Conservation (phyloP, 1,284 basidiomycete species). For the Mycena sp. region DNA sequence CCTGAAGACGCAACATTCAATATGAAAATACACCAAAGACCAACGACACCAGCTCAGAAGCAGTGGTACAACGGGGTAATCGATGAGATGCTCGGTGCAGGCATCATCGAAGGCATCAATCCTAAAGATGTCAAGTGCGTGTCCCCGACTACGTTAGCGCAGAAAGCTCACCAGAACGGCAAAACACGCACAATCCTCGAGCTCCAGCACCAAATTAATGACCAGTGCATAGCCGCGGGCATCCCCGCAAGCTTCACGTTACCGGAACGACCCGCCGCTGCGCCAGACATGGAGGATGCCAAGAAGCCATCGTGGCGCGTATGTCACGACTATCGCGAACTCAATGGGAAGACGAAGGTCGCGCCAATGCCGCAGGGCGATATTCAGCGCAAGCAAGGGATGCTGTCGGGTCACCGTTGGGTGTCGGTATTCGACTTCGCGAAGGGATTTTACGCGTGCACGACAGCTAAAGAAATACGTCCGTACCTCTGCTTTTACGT, state of each 20-base stretch:
- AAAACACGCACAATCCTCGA: too few species aligned
- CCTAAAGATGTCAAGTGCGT: conserved; percentile 3
- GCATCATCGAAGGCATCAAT: neutral
- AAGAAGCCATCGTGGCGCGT: conserved; percentile 34
- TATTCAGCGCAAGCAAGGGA: conserved; percentile 45
- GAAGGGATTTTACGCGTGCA: conserved; percentile 43
- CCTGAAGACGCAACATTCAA: conserved; percentile 29
- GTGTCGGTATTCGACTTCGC: conserved; percentile 44
- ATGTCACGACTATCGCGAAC: conserved; percentile 45
- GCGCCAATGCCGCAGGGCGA: conserved; percentile 46
- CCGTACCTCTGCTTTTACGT: conserved; percentile 50
- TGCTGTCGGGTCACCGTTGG: conserved; percentile 42
- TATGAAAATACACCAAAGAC: conserved; percentile 34
- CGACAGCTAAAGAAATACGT: conserved; percentile 37
- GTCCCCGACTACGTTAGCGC: conserved; percentile 1
- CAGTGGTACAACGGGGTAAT: conserved; percentile 39
- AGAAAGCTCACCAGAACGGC: conserved; percentile 33
- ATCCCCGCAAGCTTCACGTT: conserved; percentile 18
- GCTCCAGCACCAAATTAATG: conserved; percentile 9
- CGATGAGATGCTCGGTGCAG: too few species aligned
- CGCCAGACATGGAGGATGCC: neutral
- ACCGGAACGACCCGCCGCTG: neutral
- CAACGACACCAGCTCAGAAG: conserved; percentile 40
- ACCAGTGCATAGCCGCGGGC: conserved; percentile 29
- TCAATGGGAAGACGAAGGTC: conserved; percentile 29